phyloP scores from a whole-genome alignment of 345 rosid species.

The Salix dunnii region DNA sequence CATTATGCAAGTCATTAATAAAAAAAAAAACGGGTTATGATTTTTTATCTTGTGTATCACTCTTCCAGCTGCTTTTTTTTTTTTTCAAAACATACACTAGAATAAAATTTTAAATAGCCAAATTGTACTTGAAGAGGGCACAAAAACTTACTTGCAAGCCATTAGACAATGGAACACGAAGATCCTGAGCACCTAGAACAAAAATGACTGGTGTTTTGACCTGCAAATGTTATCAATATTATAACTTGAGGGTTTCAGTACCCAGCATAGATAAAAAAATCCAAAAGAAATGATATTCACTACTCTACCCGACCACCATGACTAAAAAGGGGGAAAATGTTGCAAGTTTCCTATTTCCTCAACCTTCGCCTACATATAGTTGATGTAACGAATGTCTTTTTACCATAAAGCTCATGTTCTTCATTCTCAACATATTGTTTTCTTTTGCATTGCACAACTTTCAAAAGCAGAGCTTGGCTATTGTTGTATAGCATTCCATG shows the following conservation, averaged over 20 bases:
- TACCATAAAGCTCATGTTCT: background rate
- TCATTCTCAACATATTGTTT: background rate
- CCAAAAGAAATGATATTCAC: no score
- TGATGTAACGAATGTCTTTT: background rate
- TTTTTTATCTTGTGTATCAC: background rate
- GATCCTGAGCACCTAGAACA: constrained; percentile 82
- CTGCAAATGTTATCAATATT: constrained; percentile 34
- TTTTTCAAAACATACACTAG: background rate
- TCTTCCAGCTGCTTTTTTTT: background rate
- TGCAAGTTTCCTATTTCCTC: background rate
- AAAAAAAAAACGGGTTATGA: background rate
- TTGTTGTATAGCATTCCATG: background rate
- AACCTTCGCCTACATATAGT: background rate
- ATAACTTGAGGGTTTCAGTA: background rate
- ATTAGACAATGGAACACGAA: constrained; percentile 76
- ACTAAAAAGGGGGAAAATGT: no score
- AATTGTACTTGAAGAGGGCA: constrained; percentile 6
- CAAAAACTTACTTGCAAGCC: constrained; percentile 67
- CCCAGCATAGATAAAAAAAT: no score
- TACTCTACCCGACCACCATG: no score
- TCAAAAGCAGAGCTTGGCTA: background rate
- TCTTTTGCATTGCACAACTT: background rate
- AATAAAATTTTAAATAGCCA: background rate
- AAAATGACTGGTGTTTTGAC: constrained; percentile 85
- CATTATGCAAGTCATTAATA: background rate